phyloP scores from a whole-genome alignment of 495 filamentous ascomycete species.

The Hypoxylon crocopeplum region DNA sequence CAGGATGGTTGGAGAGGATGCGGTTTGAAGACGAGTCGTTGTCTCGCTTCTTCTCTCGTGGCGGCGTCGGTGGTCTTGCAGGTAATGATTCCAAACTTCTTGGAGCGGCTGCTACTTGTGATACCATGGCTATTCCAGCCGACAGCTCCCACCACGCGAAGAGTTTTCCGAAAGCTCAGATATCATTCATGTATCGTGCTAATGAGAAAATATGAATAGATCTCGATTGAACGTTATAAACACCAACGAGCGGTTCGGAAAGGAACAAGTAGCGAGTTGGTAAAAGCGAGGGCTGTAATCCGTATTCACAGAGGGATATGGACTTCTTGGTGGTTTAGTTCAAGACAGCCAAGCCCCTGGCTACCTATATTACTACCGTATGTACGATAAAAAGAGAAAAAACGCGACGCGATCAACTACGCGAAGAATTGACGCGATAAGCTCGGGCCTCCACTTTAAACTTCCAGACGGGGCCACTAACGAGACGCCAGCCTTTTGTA shows the following conservation, averaged over 20 bases:
- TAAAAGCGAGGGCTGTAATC: neutral
- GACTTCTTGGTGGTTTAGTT: no score
- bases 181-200: constrained; percentile 37
- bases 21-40: constrained; percentile 29
- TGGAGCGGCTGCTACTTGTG: constrained; percentile 46
- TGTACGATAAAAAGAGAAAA: constrained; percentile 8
- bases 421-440: constrained; percentile 19
- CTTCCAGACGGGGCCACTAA: neutral
- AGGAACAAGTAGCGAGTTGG: neutral
- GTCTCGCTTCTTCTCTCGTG: constrained; percentile 55
- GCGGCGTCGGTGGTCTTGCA: constrained; percentile 63
- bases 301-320: neutral
- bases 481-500: neutral
- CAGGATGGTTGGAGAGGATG: constrained; percentile 35
- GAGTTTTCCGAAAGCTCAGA: constrained; percentile 1
- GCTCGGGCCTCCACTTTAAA: constrained; percentile 35
- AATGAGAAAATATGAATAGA: constrained; percentile 7
- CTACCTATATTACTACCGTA: no score
- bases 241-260: neutral
- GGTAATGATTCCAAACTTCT: constrained; percentile 52
- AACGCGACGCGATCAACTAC: constrained; percentile 30
- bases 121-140: constrained; percentile 55
- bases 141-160: constrained; percentile 33
- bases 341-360: neutral
- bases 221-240: constrained; percentile 5